phyloP scores from a whole-genome alignment of 495 filamentous ascomycete genomes.

The Chaetomium fimeti region DNA sequence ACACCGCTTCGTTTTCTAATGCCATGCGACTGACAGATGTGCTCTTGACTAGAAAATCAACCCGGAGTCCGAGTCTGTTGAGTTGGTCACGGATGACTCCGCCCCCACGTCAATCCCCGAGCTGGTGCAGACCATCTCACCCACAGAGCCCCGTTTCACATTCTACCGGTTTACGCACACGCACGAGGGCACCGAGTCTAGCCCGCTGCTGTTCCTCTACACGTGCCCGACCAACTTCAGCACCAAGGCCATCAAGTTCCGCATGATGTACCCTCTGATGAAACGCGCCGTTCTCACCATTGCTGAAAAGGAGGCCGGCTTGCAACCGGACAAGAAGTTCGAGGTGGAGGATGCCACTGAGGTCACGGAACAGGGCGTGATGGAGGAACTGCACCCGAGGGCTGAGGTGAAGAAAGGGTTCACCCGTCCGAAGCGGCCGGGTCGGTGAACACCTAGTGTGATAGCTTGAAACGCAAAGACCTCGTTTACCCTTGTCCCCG shows the following conservation, averaged over 20 bases:
- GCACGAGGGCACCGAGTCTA: constrained; percentile 53
- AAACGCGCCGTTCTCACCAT: constrained; percentile 67
- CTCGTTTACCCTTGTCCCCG: too few species aligned
- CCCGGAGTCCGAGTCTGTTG: constrained; percentile 72
- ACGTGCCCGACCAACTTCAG: constrained; percentile 74
- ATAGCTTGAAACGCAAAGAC: too few species aligned
- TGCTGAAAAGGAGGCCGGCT: constrained; percentile 65
- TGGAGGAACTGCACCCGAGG: constrained; percentile 74
- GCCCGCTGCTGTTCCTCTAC: constrained; percentile 85
- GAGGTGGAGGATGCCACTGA: constrained; percentile 66
- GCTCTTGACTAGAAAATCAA: constrained; percentile 61
- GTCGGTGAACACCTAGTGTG: constrained; percentile 38
- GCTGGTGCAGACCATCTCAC: constrained; percentile 66
- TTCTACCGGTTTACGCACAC: constrained; percentile 73
- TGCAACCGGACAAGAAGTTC: constrained; percentile 73
- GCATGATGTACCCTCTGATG: constrained; percentile 91
- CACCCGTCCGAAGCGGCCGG: constrained; percentile 85
- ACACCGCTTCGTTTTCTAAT: background rate
- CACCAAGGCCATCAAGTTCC: constrained; percentile 74
- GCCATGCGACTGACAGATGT: background rate
- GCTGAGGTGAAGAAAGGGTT: constrained; percentile 71
- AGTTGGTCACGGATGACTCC: constrained; percentile 59
- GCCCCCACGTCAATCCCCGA: constrained; percentile 44
- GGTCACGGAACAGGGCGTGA: constrained; percentile 66
- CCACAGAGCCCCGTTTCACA: constrained; percentile 81